A percentile compares a stretch with the other conserved stretches of the same genome.
phyloP scores from a whole-genome alignment of 2,329 filamentous ascomycete species.

The Fusarium buharicum region DNA sequence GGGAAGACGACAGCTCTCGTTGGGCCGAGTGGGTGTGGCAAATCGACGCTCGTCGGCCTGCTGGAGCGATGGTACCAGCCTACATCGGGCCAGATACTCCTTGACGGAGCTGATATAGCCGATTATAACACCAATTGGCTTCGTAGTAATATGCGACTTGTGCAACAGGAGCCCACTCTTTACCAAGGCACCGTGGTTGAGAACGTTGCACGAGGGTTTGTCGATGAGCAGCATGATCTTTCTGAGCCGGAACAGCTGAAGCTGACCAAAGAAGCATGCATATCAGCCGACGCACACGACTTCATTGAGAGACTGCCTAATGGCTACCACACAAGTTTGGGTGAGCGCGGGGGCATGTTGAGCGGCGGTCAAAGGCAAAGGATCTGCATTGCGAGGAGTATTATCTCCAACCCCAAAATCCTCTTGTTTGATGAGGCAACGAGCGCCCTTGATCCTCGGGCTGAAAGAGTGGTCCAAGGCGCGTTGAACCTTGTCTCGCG shows the following conservation, averaged over 20 bases:
- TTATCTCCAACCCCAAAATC: constrained; percentile 57
- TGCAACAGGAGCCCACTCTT: constrained; percentile 52
- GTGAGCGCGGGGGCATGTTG: constrained; percentile 68
- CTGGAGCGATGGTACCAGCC: constrained; percentile 71
- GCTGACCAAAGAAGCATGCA: constrained; percentile 44
- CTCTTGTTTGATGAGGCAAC: constrained; percentile 75
- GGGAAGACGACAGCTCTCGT: constrained; percentile 75
- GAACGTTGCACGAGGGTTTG: constrained; percentile 61
- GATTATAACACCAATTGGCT: constrained; percentile 47
- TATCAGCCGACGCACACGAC: constrained; percentile 58
- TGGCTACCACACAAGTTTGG: constrained; percentile 67
- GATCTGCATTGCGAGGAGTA: constrained; percentile 56
- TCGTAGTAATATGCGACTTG: constrained; percentile 46
- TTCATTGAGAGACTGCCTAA: constrained; percentile 58
- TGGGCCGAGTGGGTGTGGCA: constrained; percentile 72
- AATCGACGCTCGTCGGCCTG: constrained; percentile 74
- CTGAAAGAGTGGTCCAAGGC: constrained; percentile 61
- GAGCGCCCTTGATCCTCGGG: constrained; percentile 58
- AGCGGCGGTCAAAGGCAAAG: constrained; percentile 62
- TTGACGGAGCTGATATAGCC: constrained; percentile 44
- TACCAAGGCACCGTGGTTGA: constrained; percentile 57
- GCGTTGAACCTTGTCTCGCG: constrained; percentile 63
- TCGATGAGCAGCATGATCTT: constrained; percentile 50
- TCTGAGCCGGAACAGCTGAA: not conserved
- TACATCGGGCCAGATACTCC: constrained; percentile 39